Evolutionary conservation across 441 rosid species (phyloP), one percentile per base, ranked within the genome.

Genomic region (Erodium texanum): DNA sequence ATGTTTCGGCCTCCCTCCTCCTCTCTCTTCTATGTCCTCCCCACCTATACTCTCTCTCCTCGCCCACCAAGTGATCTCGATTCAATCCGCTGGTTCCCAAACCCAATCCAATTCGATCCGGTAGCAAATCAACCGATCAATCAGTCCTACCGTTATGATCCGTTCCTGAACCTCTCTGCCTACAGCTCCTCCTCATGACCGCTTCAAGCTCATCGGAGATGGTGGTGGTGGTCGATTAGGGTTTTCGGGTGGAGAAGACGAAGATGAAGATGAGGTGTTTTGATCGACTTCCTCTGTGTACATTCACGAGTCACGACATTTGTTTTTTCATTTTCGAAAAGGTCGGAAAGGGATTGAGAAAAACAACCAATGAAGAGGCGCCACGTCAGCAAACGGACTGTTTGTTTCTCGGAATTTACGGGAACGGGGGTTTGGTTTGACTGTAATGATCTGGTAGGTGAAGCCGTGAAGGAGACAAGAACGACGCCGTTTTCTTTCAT

Each of bases 1-100:
- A 93, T 93, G 93, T 87, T 89, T 86, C 79, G 68, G 64, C 34
- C 69, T 64, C 32, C 62, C 66, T 68, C 50, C 74, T 50, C 56
- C 19, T 15, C 7, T 14, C 16, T 16, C 58, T 32, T 32, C 36
- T n/a, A n/a, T n/a, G n/a, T n/a, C n/a, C n/a, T n/a, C n/a, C n/a
- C n/a, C n/a, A n/a, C n/a, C n/a, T n/a, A n/a, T n/a, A n/a, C n/a
- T 32, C 36, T 32, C 6, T 32, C 36, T 32, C 36, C 5, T 32
- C 36, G 6, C 36, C 4, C 32, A 1, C 4, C 32, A 1, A 4
- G 32, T 4, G 19, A 15, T 15, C 56, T n/a, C 20, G 20, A n/a
- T n/a, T 16, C 58, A 6, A 50, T 50, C 15, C 6, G 58, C 16
- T 50, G 1, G 18, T 5, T 50, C 58, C 15, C 19, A n/a, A 50